Conservation (phyloP, 2,329 filamentous ascomycete genomes). For the Juglanconis oblonga region DNA sequence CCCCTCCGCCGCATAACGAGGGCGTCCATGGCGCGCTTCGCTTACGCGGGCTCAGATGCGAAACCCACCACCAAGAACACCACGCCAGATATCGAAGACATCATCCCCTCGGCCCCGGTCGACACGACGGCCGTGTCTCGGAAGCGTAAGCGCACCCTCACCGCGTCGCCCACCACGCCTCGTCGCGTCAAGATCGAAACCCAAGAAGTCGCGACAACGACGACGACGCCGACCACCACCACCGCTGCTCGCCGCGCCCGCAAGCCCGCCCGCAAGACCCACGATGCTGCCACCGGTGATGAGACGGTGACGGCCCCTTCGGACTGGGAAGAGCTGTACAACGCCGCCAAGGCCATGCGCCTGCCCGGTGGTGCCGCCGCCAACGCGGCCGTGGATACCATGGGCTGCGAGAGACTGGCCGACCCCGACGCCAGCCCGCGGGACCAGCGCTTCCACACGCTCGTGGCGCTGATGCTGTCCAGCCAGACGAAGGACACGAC, state of each 20-base stretch:
- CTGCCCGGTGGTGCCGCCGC: slow-evolving; percentile 48
- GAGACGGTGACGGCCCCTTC: slow-evolving; percentile 58
- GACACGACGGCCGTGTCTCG: slow-evolving; percentile 19
- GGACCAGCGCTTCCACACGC: slow-evolving; percentile 76
- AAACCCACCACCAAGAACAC: slow-evolving; percentile 23
- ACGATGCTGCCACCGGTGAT: slow-evolving; percentile 22
- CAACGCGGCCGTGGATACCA: slow-evolving; percentile 90
- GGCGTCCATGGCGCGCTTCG: slow-evolving; percentile 47
- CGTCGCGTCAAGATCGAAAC: neutral
- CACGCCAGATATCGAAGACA: slow-evolving; percentile 32
- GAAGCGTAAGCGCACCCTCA: slow-evolving; percentile 28
- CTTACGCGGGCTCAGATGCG: slow-evolving; percentile 30
- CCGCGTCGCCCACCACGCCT: neutral
- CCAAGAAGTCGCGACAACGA: too few relatives aligned
- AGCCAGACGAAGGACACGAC: slow-evolving; percentile 93
- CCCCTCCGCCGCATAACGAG: slow-evolving; percentile 46
- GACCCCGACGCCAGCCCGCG: slow-evolving; percentile 44
- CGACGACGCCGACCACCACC: neutral
- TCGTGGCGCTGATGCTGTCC: slow-evolving; percentile 85
- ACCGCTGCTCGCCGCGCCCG: slow-evolving; percentile 18
- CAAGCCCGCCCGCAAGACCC: slow-evolving; percentile 37
- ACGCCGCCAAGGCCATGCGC: slow-evolving; percentile 74
- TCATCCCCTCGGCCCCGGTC: slow-evolving; percentile 21
- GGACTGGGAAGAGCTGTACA: slow-evolving; percentile 83
- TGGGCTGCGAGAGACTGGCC: slow-evolving; percentile 86